Conservation (phyloP, 495 filamentous ascomycete species). For the Tuber borchii region DNA sequence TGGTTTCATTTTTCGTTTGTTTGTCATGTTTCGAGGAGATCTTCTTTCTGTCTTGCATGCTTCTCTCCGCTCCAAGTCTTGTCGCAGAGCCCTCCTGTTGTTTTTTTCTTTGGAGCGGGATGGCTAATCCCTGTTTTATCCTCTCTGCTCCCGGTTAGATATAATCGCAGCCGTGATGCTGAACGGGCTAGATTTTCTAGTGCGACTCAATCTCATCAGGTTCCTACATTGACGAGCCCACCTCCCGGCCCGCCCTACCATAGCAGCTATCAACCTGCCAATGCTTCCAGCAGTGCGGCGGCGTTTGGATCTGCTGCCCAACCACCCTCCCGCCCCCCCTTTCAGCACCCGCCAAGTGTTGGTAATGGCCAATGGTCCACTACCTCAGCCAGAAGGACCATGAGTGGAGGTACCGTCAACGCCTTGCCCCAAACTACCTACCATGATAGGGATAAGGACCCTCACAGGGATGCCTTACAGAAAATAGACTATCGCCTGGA, state of each 20-base stretch:
- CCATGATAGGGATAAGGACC: slow-evolving; percentile 29
- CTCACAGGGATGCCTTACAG: slow-evolving; percentile 25
- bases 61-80: slow-evolving; percentile 29
- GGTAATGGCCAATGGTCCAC: slow-evolving; percentile 17
- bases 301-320: slow-evolving; percentile 25
- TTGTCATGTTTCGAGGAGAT: slow-evolving; percentile 7
- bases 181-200: slow-evolving; percentile 43
- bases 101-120: slow-evolving; percentile 39
- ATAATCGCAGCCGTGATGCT: slow-evolving; percentile 44
- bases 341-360: slow-evolving; percentile 19
- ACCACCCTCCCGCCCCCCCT: slow-evolving; percentile 12
- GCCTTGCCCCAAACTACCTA: slow-evolving; percentile 12
- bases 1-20: slow-evolving; percentile 15
- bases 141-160: slow-evolving; percentile 41
- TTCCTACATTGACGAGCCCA: slow-evolving; percentile 28
- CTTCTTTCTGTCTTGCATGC: background rate
- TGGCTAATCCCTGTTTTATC: slow-evolving; percentile 42
- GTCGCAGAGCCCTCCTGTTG: slow-evolving; percentile 37
- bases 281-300: slow-evolving; percentile 8
- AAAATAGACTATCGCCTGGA: slow-evolving; percentile 34
- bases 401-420: slow-evolving; percentile 11
- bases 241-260: slow-evolving; percentile 34
- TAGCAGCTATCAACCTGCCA: slow-evolving; percentile 20
- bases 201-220: slow-evolving; percentile 16
- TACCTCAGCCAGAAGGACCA: slow-evolving; percentile 10